Base-by-base conservation (phyloP, 2,329 filamentous ascomycete genomes). In the Dothideomycetes sp. region DNA sequence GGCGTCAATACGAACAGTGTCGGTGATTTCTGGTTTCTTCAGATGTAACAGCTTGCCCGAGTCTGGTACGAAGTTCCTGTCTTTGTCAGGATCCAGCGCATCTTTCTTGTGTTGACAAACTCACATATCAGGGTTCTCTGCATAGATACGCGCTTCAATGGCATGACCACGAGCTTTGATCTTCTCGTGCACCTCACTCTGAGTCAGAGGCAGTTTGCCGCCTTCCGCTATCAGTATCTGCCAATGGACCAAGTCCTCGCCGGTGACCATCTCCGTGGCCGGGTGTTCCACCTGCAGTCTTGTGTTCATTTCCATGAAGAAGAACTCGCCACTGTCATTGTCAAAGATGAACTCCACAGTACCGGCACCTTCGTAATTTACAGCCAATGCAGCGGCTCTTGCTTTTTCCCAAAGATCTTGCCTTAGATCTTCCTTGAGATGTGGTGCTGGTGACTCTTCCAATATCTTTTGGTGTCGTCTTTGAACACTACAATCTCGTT, bases 281-380 rank as follows among this genome's bases (percentile, higher is more conserved):
- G 91, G 91, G 55, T 98, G 91, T 64, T 98, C 91, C 35, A 98
- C 91, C 62, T 98, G 91, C 15, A 98, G 68, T 37, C 91, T 74
- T 0, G 91, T 80, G 56, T 80, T 80, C 76, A 80, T 81, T 52
- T 81, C 77, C 77, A 80, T 80, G 62, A 81, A 80, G 60, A 77
- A 81, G 61, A 80, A 80, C 30, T 78, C 66, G 25, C 74, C 74
- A 3, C 68, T 70, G 41, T 80, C 77, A 47, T 80, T 80, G 58
- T 81, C 77, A 51, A 81, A 80, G 49, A 81, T 80, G 56, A 81
- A 81, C 48, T 81, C 77, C 0, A 81, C 77, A 1, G 77, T 81
- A 4, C 77, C 77, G 4, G 77, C 77, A 20, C 77, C 77, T 56
- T 80, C 75, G 47, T 81, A 81, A 5, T 70, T 70, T 3, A 80